Evolutionary conservation across 345 rosid genomes (phyloP).

Genomic region (Eucalyptus regnans): DNA sequence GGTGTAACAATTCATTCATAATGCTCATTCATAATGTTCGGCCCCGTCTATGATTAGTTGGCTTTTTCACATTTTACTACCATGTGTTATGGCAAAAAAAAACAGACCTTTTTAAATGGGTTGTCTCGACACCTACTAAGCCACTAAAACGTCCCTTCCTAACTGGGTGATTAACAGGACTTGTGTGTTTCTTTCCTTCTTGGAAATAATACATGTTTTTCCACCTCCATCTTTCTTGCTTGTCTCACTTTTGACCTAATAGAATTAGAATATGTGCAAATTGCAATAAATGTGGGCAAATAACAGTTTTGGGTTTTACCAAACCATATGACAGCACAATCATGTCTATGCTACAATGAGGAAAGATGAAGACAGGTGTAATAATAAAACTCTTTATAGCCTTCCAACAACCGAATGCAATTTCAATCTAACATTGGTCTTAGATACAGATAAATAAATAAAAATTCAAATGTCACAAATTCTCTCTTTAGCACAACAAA

Average conservation of each 20-base stretch:
- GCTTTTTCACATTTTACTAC: not conserved
- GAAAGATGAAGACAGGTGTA: not conserved
- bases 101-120: not conserved
- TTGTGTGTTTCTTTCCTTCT: not conserved
- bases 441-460: not conserved
- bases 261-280: not conserved
- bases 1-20: not conserved
- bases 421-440: not conserved
- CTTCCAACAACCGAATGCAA: not conserved
- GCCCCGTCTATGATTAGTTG: not conserved
- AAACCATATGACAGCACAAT: not conserved
- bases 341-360: not conserved
- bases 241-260: not conserved
- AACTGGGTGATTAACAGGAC: not conserved
- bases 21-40: not conserved
- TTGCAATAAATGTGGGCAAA: not conserved
- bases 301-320: not conserved
- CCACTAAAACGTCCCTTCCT: not conserved
- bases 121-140: not conserved
- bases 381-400: not conserved
- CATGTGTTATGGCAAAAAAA: not conserved
- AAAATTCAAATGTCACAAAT: not conserved
- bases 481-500: not conserved
- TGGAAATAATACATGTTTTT: not conserved
- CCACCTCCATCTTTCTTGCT: not conserved